phyloP scores from a whole-genome alignment of 345 rosid genomes.

The Hibiscus trionum region DNA sequence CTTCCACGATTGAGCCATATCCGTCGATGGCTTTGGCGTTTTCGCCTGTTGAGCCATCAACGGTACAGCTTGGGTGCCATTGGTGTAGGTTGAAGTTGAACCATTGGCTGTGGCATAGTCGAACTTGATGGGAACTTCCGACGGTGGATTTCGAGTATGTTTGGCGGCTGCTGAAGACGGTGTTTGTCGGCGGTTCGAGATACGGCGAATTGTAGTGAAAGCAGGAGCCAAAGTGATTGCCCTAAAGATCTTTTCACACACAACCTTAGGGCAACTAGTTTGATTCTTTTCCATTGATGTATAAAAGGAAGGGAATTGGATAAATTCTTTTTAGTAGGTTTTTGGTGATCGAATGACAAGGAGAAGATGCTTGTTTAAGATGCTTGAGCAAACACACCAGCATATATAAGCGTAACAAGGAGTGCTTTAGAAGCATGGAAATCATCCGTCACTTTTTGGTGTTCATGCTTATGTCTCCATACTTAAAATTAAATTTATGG shows the following conservation, averaged over 20 bases:
- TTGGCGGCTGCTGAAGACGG: not conserved
- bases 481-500: too few relatives aligned
- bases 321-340: not conserved
- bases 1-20: not conserved
- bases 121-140: constrained; percentile 14
- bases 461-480: too few relatives aligned
- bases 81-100: not conserved
- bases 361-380: not conserved
- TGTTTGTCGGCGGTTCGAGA: constrained; percentile 9
- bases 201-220: constrained; percentile 15
- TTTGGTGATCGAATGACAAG: not conserved
- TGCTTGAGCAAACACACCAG: not conserved
- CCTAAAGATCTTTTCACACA: constrained; percentile 26
- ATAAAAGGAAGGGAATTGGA: not conserved
- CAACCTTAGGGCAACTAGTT: constrained; percentile 14
- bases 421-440: too few relatives aligned
- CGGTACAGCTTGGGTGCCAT: not conserved
- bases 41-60: not conserved
- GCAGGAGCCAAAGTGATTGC: constrained; percentile 19
- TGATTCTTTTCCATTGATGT: constrained; percentile 26
- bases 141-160: not conserved
- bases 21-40: not conserved
- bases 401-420: not conserved
- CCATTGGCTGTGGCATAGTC: constrained; percentile 12
- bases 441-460: too few relatives aligned